Evolutionary conservation across 2,329 filamentous ascomycete genomes (phyloP).

Genomic region (Apiospora hydei): DNA sequence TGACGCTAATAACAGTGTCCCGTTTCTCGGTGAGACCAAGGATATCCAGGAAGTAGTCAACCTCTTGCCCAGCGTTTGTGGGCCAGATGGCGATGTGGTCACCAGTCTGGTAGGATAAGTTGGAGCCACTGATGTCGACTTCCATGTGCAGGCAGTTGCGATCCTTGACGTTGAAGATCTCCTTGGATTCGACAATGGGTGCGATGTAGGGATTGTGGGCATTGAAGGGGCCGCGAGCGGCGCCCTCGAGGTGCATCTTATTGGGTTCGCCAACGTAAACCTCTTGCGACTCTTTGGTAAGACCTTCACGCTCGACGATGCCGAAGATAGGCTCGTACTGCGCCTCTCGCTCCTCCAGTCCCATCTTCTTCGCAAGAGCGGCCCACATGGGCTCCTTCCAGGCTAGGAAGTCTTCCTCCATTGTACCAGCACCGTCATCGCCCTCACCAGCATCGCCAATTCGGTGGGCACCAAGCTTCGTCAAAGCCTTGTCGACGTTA

Average conservation of each 20-base stretch:
- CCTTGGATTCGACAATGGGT: constrained; percentile 87
- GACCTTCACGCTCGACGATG: constrained; percentile 76
- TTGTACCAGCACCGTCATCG: constrained; percentile 96
- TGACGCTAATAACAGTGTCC: constrained; percentile 84
- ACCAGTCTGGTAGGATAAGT: constrained; percentile 92
- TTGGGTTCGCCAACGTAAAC: constrained; percentile 97
- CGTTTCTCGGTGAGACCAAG: constrained; percentile 80
- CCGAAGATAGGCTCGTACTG: constrained; percentile 94
- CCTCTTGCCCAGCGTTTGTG: constrained; percentile 90
- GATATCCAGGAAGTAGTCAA: constrained; percentile 85
- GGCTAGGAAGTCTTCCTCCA: constrained; percentile 98
- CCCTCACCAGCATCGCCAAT: constrained; percentile 93
- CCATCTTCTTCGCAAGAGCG: constrained; percentile 82
- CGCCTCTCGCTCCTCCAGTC: constrained; percentile 91
- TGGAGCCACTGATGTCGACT: constrained; percentile 87
- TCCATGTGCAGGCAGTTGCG: constrained; percentile 98
- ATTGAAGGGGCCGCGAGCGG: constrained; percentile 88
- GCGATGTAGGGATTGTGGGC: constrained; percentile 97
- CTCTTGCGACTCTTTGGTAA: constrained; percentile 76
- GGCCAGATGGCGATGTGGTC: constrained; percentile 99
- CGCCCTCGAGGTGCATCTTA: constrained; percentile 90
- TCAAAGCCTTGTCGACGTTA: constrained; percentile 81
- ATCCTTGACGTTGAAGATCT: constrained; percentile 88
- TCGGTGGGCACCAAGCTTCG: constrained; percentile 81
- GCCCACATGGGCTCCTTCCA: constrained; percentile 99